These are phyloP conservation scores for Chaetomiaceae sp. DNA, from an alignment of 2,329 filamentous ascomycete genomes.

Conservation along the genomic window DNA sequence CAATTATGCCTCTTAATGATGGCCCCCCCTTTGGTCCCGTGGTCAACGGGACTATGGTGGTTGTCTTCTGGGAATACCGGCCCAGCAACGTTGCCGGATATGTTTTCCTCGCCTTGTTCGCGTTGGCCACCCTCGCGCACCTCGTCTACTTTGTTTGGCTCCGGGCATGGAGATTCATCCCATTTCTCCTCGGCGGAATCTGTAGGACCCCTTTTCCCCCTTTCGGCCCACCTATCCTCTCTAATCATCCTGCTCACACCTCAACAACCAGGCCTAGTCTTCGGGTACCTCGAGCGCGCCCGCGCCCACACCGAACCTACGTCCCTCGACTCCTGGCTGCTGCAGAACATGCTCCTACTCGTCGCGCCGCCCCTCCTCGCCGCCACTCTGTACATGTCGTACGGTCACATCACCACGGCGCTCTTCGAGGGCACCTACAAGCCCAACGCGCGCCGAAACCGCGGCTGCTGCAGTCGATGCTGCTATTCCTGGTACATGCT, in stretches of 20 bases:
- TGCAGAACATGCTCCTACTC: conserved; percentile 37
- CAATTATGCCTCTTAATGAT: neutral
- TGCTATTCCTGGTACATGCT: conserved; percentile 6
- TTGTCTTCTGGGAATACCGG: conserved; percentile 19
- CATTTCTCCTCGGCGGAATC: conserved; percentile 16
- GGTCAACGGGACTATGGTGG: conserved; percentile 17
- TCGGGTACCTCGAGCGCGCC: conserved; percentile 31
- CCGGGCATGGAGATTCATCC: conserved; percentile 15
- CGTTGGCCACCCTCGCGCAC: conserved; percentile 5
- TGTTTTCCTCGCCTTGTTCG: conserved; percentile 20
- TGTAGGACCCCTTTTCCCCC: conserved; percentile 2
- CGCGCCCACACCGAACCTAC: conserved; percentile 21
- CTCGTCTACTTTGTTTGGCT: conserved; percentile 8
- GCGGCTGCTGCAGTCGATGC: neutral
- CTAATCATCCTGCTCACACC: neutral
- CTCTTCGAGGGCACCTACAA: conserved; percentile 27
- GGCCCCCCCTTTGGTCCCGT: conserved; percentile 13
- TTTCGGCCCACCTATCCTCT: neutral
- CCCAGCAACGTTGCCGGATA: conserved; percentile 17
- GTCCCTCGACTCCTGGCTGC: conserved; percentile 30
- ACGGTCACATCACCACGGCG: conserved; percentile 31
- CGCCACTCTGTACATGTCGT: conserved; percentile 39
- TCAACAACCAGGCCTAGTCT: conserved; percentile 33
- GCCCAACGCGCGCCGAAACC: conserved; percentile 12
- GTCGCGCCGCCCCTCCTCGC: conserved; percentile 38